A percentile compares a stretch with the other conserved stretches of the same genome.
phyloP scores from a whole-genome alignment of 345 rosid genomes.

The Acer yangbiense region DNA sequence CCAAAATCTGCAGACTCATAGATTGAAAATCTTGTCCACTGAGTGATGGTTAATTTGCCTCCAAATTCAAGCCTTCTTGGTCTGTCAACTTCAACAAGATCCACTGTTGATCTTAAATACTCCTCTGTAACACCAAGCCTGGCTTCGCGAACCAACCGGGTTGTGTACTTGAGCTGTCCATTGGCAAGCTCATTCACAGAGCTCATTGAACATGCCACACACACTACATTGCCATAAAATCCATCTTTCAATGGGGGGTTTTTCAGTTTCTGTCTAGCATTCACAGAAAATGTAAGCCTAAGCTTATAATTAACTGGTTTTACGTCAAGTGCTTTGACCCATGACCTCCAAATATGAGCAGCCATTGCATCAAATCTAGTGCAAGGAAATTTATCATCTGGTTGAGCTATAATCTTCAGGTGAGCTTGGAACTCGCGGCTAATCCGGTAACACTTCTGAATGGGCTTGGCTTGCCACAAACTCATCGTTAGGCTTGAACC shows the following conservation, averaged over 20 bases:
- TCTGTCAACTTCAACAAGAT: slow-evolving; percentile 65
- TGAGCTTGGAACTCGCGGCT: slow-evolving; percentile 61
- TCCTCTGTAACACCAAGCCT: slow-evolving; percentile 70
- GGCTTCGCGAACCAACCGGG: slow-evolving; percentile 64
- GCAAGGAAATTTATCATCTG: slow-evolving; percentile 42
- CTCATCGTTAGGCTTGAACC: slow-evolving; percentile 63
- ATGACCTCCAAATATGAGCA: slow-evolving; percentile 90
- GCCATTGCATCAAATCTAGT: slow-evolving; percentile 84
- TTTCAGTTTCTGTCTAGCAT: slow-evolving; percentile 66
- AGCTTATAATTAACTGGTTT: slow-evolving; percentile 66
- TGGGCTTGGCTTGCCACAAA: slow-evolving; percentile 67
- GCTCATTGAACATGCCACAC: slow-evolving; percentile 78
- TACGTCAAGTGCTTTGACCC: slow-evolving; percentile 89
- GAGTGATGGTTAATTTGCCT: slow-evolving; percentile 85
- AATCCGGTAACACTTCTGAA: slow-evolving; percentile 76
- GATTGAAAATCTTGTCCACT: slow-evolving; percentile 85
- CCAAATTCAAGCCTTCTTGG: slow-evolving; percentile 84
- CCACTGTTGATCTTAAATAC: slow-evolving; percentile 68
- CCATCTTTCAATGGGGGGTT: slow-evolving; percentile 62
- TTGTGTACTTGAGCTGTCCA: slow-evolving; percentile 48
- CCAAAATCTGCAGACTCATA: slow-evolving; percentile 89
- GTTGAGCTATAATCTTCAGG: slow-evolving; percentile 63
- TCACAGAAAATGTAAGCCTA: slow-evolving; percentile 85
- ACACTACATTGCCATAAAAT: slow-evolving; percentile 79
- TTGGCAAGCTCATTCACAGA: slow-evolving; percentile 53